Evolutionary conservation across 2,329 filamentous ascomycete genomes (phyloP), one percentile per base, ranked within the genome.

Genomic region (Harringtonia lauricola): DNA sequence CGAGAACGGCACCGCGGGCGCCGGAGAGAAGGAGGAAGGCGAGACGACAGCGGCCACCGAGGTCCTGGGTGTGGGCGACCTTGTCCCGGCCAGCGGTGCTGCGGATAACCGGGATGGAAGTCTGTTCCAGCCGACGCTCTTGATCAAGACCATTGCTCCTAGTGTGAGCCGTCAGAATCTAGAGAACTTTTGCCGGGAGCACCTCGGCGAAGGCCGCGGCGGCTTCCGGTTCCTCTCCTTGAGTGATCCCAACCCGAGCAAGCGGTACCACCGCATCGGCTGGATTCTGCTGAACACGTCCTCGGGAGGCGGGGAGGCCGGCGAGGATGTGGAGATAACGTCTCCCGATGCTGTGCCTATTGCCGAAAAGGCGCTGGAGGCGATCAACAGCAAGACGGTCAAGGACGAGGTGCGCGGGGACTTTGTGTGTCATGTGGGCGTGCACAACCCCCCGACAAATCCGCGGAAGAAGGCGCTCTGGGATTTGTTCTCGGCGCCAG

Each of bases 141-240:
- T 98, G 38, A 95, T 98, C 71, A 98, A 98, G 68, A 98, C 92
- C 0, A 88, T 98, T 56, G 90, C 92, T 5, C 92, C 92, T 8
- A 94, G 94, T 47, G 92, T 98, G 50, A 95, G 87, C 56, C 84
- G 92, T 33, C 80, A 85, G 40, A 96, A 95, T 56, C 76, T 98
- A 18, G 92, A 98, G 62, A 81, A 81, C 3, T 95, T 96, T 56
- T 95, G 89, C 64, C 92, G 88, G 58, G 89, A 95, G 61, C 84
- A 95, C 59, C 75, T 96, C 4, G 89, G 90, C 14, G 89, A 95
- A 55, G 83, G 81, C 38, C 83, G 92, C 51, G 89, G 89, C 42
- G 90, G 90, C 3, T 95, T 92, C 67, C 94, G 90, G 59, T 96
- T 90, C 81, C 71, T 98, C 6, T 96, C 90, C 29, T 73, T 98